Base-by-base conservation (phyloP, 2,329 filamentous ascomycete species). In the Exophiala sp. region DNA sequence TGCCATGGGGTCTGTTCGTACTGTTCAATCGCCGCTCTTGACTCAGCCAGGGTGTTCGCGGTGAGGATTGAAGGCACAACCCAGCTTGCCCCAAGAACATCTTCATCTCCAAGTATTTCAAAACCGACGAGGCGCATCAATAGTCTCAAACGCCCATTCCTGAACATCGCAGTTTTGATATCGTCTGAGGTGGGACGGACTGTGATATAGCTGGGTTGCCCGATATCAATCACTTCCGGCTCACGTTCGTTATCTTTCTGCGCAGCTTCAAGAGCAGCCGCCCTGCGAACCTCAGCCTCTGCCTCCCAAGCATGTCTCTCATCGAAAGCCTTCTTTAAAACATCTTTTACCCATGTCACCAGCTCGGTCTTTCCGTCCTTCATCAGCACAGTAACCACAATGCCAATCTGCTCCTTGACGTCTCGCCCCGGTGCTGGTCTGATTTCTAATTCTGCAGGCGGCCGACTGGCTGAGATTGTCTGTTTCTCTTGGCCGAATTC, bases 401-500 rank as follows among this genome's bases (percentile, higher is more conserved):
- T 85, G 13, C 80, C 85, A 56, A 97, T 78, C 65, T 91, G 85
- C 51, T 83, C 77, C 40, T 85, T 80, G 16, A 72, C 74, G 23
- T 74, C 71, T 51, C 70, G 72, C 35, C 85, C 82, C 56, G 85
- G 78, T 1, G 78, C 80, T 37, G 82, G 77, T 61, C 85, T 87
- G 59, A 98, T 86, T 60, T 93, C 86, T 16, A 98, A 74, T 63
- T 94, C 87, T 9, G 86, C 86, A 0, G 83, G 88, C 2, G 88
- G 79, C 58, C 80, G 80, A 8, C 82, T 78, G n/a, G 76, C 73
- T 16, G 78, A 77, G 19, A 83, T 65, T 0, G 83, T 80, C 58
- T 91, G 88, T 63, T 83, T 87, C 62, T 96, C 89, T 60, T 88
- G 85, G 0, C 93, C 93, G 62, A 90, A 89, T 64, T 97, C 90